Evolutionary conservation across 2,329 filamentous ascomycete genomes (phyloP).

Genomic region (Pseudogymnoascus sp.): DNA sequence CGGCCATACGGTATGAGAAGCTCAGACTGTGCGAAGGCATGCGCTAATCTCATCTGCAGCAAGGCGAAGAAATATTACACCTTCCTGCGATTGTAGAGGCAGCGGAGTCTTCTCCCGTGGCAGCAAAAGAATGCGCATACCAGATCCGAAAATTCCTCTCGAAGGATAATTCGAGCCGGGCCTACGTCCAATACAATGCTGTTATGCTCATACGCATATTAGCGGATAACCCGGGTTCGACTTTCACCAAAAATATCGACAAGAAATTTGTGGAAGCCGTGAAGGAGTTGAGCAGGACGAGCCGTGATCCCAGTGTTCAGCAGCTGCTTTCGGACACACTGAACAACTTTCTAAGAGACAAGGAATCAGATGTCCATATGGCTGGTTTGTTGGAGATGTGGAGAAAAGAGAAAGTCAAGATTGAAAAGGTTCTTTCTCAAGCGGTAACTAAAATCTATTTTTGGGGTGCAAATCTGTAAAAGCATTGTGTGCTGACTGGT

Average conservation of each 20-base stretch:
- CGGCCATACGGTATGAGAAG: conserved; percentile 41
- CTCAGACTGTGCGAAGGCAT: neutral
- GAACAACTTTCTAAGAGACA: conserved; percentile 65
- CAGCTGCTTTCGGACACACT: conserved; percentile 84
- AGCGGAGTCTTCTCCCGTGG: conserved; percentile 82
- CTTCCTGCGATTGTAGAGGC: conserved; percentile 90
- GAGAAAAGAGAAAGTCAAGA: conserved; percentile 69
- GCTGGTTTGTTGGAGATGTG: conserved; percentile 72
- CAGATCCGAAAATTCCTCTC: conserved; percentile 75
- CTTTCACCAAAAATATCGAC: conserved; percentile 87
- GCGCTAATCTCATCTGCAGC: conserved; percentile 15
- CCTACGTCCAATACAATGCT: conserved; percentile 85
- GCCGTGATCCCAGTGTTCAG: conserved; percentile 66
- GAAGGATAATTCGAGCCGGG: conserved; percentile 54
- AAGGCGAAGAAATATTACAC: conserved; percentile 85
- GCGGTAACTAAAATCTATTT: neutral
- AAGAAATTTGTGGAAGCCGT: conserved; percentile 69
- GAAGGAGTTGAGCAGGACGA: conserved; percentile 64
- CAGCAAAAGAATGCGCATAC: conserved; percentile 71
- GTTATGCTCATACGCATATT: conserved; percentile 93
- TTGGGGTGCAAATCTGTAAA: neutral
- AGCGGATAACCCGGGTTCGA: conserved; percentile 79
- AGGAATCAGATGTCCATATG: conserved; percentile 66
- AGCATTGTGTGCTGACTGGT: neutral
- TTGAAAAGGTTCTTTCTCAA: conserved; percentile 37